A percentile compares a stretch with the other conserved stretches of the same genome.
These are phyloP conservation scores for Mycena vitilis DNA, from an alignment of 768 basidiomycete species.

Conservation along the genomic window DNA sequence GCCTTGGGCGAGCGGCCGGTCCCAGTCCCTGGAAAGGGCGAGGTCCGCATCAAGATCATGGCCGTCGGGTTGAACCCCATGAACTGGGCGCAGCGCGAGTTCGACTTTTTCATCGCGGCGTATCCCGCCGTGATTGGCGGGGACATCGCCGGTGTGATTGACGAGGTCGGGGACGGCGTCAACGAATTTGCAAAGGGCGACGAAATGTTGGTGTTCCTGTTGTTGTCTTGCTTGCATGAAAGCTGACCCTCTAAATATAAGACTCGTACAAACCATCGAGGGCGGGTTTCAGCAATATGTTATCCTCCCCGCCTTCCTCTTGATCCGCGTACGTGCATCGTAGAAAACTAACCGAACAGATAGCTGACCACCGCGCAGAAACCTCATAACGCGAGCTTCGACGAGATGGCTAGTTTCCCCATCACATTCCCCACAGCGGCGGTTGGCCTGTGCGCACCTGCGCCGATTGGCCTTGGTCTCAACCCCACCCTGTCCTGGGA, in stretches of 20 bases:
- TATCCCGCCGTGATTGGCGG: constrained; percentile 10
- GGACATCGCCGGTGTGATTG: constrained; percentile 14
- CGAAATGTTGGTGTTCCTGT: constrained; percentile 5
- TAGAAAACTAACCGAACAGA: no score
- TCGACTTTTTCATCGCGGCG: background rate
- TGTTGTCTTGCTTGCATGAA: no score
- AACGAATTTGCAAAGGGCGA: constrained; percentile 11
- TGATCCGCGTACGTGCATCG: constrained; percentile 16
- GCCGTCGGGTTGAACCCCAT: background rate
- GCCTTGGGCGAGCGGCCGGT: background rate
- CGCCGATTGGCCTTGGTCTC: constrained; percentile 21
- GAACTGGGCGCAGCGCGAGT: background rate
- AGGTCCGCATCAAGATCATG: constrained; percentile 8
- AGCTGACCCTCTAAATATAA: no score
- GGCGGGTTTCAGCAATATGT: constrained; percentile 19
- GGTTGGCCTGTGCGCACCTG: background rate
- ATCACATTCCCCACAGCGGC: background rate
- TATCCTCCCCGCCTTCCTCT: background rate
- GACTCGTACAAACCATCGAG: background rate
- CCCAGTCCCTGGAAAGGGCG: background rate
- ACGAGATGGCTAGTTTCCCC: no score
- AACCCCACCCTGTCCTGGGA: constrained; percentile 20
- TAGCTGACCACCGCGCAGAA: no score
- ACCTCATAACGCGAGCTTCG: background rate
- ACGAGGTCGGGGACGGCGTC: constrained; percentile 7